phyloP scores from a whole-genome alignment of 176 grass and related monocot species.

The Carex cristatella region DNA sequence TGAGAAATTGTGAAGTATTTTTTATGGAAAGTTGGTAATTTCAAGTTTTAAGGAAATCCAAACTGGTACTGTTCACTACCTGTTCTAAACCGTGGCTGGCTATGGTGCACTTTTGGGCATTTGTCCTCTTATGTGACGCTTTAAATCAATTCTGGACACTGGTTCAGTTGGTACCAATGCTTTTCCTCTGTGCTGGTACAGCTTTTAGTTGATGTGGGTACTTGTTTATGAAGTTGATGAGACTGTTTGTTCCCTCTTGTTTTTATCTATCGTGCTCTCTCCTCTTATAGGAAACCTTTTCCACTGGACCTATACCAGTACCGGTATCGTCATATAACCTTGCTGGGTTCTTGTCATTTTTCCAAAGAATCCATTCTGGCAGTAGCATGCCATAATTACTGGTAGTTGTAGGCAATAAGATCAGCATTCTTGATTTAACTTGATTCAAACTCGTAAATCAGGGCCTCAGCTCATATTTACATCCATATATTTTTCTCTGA shows the following conservation, averaged over 20 bases:
- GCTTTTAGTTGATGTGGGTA: no score
- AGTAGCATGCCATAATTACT: neutral
- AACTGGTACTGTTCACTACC: no score
- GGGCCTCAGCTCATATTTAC: neutral
- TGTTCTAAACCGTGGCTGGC: no score
- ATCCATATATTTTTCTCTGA: neutral
- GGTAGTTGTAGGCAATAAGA: neutral
- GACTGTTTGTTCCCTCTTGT: neutral
- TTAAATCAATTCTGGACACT: no score
- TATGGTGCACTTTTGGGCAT: no score
- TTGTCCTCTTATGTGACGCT: no score
- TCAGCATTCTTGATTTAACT: neutral
- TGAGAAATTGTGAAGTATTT: no score
- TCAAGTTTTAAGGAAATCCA: no score
- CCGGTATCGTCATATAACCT: neutral
- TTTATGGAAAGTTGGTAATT: no score
- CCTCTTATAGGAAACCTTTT: neutral
- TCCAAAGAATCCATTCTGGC: neutral
- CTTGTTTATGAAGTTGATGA: no score
- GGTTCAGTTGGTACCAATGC: no score
- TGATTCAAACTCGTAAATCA: neutral
- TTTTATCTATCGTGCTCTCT: neutral
- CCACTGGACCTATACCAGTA: neutral
- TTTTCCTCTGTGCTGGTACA: no score
- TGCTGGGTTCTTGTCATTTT: neutral